Percentiles rank a stretch among this genome's conserved stretches.
These are phyloP conservation scores for Yarrowia sp. DNA, from an alignment of 805 yeast genomes.

Conservation along the genomic window DNA sequence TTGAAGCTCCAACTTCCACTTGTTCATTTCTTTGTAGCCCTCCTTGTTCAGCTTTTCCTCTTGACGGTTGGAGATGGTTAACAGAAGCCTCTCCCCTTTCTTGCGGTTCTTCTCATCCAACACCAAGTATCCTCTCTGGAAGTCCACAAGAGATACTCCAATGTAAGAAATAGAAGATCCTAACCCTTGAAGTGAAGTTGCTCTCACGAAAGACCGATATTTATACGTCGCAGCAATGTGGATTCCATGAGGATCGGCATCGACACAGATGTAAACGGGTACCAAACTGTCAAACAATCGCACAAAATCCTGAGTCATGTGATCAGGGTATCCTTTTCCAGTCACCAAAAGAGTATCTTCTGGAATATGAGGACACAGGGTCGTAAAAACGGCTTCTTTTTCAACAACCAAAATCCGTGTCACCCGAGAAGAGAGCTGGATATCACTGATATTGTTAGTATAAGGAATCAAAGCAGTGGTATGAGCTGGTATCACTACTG, in stretches of 20 bases:
- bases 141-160: slow-evolving; percentile 57
- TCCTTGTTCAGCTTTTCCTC: background rate
- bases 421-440: background rate
- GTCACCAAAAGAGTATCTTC: slow-evolving; percentile 54
- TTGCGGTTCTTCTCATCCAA: slow-evolving; percentile 47
- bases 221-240: slow-evolving; percentile 56
- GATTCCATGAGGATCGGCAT: slow-evolving; percentile 71
- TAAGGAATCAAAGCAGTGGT: slow-evolving; percentile 9
- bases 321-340: slow-evolving; percentile 74
- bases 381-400: slow-evolving; percentile 58
- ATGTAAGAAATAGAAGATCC: slow-evolving; percentile 46
- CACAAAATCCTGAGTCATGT: slow-evolving; percentile 57
- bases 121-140: slow-evolving; percentile 48
- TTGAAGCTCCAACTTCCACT: slow-evolving; percentile 58
- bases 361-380: slow-evolving; percentile 45
- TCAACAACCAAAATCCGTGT: slow-evolving; percentile 53
- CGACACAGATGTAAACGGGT: slow-evolving; percentile 60
- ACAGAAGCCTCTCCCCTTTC: slow-evolving; percentile 44
- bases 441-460: slow-evolving; percentile 1
- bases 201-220: slow-evolving; percentile 43
- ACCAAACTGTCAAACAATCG: slow-evolving; percentile 46
- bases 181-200: background rate
- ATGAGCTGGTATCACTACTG: background rate
- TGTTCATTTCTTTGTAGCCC: slow-evolving; percentile 14
- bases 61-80: background rate